Base-by-base conservation (phyloP, 108 stramenopile genomes). In the Fragilariopsis cylindrus region DNA sequence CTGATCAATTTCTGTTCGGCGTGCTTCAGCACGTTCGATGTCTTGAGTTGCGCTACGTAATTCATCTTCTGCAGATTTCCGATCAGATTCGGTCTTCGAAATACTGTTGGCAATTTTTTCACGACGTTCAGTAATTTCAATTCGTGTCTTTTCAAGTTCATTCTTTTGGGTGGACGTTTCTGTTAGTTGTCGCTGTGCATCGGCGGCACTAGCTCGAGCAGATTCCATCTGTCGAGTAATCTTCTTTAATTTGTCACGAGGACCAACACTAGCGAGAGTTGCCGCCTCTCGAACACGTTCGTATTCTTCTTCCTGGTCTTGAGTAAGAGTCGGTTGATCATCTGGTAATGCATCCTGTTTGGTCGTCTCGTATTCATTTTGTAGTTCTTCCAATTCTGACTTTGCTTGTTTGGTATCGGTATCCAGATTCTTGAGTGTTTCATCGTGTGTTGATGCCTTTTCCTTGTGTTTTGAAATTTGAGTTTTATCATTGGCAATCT, bases 271-370 rank as follows among this genome's bases (percentile, higher is more conserved):
- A 12, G 90, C 93, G 4, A 92, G 90, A 7, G 90, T 90, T 18
- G 96, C 93, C 9, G 85, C 90, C 78, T 96, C 90, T 6, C 82
- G 71, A 73, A 94, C 87, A 5, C 78, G 74, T 75, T 96, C 92
- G 60, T 96, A 96, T 57, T 92, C 85, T 57, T 84, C 79, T 73
- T 96, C 92, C 70, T 96, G 93, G 49, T 89, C 90, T 69, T 87
- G 75, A 5, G 93, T 94, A 81, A 94, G 69, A 4, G 83, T 72
- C 78, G 82, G 78, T 75, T 79, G 81, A 52, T 84, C 67, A 4
- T 62, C 84, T 9, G 76, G 82, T 9, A 85, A 80, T 44, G 83
- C 80, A n/a, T 87, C 82, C 50, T 81, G 82, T 76, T 97, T 97
- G 73, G 95, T 78, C 48, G 88, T 79, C 63, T 96, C 92, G 72